Percentiles rank a stretch among this genome's conserved stretches.
Conservation (phyloP, 371 early-diverging fungal species). For the Mucor sp. region DNA sequence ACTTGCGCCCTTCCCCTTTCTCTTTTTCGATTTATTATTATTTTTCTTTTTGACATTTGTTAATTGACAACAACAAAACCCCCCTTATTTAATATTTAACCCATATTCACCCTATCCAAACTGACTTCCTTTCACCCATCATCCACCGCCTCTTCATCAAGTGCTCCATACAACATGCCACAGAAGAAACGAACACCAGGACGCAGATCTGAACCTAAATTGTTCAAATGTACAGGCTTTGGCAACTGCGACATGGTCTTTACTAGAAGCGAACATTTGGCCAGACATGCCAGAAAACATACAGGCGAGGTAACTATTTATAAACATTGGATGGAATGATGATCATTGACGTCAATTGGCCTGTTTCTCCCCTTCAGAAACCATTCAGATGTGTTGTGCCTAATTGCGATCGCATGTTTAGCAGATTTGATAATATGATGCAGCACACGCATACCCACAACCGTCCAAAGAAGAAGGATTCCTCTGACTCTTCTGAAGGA, state of each 20-base stretch:
- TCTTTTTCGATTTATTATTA: not conserved
- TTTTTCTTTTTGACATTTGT: not conserved
- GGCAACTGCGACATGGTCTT: conserved; percentile 58
- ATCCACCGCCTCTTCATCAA: not conserved
- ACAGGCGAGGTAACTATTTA: conserved; percentile 54
- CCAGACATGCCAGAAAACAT: conserved; percentile 59
- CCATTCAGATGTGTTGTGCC: conserved; percentile 52
- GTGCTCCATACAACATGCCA: conserved; percentile 5
- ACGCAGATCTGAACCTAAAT: conserved; percentile 34
- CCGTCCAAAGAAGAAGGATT: conserved; percentile 19
- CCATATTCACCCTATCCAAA: not conserved
- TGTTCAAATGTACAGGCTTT: conserved; percentile 53
- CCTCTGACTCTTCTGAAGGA: not conserved
- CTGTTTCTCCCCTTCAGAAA: conserved; percentile 22
- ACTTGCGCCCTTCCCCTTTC: not conserved
- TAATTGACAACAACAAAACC: not conserved
- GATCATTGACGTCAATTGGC: not conserved
- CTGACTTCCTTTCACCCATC: not conserved
- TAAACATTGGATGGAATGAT: not conserved
- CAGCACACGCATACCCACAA: conserved; percentile 55
- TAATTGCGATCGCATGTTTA: conserved; percentile 48
- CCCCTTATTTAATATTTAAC: not conserved
- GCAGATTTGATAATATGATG: conserved; percentile 60
- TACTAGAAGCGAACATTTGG: conserved; percentile 55
- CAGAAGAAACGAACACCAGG: conserved; percentile 18